Evolutionary conservation across 305 asterid genomes (phyloP).

Genomic region (Fraxinus xanthoxyloides): DNA sequence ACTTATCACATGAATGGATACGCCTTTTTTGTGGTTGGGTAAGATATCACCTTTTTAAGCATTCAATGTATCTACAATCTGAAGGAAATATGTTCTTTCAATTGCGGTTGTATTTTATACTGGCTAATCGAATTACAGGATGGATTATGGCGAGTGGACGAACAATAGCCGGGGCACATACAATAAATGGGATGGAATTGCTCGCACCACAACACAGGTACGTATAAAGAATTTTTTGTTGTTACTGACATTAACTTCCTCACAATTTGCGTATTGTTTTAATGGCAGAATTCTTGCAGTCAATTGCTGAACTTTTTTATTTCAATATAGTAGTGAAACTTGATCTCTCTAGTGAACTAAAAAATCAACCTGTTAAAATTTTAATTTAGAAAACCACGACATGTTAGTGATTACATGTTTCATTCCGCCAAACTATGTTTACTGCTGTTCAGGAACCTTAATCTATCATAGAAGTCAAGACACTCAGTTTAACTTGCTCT

Average conservation of each 20-base stretch:
- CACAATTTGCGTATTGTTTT: not conserved
- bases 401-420: not conserved
- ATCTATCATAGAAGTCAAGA: not conserved
- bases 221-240: not conserved
- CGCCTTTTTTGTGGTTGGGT: constrained; percentile 94
- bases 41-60: constrained; percentile 22
- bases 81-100: not conserved
- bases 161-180: constrained; percentile 93
- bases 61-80: not conserved
- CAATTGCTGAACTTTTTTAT: not conserved
- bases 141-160: constrained; percentile 97
- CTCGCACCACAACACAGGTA: constrained; percentile 90
- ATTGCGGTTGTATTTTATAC: constrained; percentile 7
- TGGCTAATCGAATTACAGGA: constrained; percentile 44
- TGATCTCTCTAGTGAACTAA: not conserved
- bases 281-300: not conserved
- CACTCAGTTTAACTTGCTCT: not conserved
- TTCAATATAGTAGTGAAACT: not conserved
- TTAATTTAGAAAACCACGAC: not conserved
- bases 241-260: not conserved
- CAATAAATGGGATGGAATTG: constrained; percentile 97
- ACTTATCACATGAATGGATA: constrained; percentile 91
- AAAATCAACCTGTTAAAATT: not conserved
- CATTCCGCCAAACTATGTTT: not conserved
- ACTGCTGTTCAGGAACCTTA: not conserved